Evolutionary conservation across 2,329 filamentous ascomycete species (phyloP).

Genomic region (Basipetospora sp.): DNA sequence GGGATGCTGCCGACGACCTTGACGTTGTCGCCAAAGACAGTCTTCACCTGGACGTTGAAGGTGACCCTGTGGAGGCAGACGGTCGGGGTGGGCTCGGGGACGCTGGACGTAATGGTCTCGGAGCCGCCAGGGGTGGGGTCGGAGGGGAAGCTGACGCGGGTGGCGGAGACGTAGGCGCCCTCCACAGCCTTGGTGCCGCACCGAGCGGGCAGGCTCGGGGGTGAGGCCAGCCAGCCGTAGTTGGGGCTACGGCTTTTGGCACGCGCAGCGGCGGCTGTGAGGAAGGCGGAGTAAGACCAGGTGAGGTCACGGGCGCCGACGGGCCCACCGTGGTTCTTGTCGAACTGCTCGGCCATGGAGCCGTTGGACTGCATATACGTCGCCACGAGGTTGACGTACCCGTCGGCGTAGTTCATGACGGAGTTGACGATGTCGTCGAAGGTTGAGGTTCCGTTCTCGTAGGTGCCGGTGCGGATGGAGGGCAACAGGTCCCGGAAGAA

Average conservation of each 20-base stretch:
- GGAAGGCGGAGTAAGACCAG: conserved; percentile 59
- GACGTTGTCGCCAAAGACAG: conserved; percentile 47
- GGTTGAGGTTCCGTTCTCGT: conserved; percentile 28
- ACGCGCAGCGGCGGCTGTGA: conserved; percentile 46
- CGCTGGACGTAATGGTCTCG: conserved; percentile 1
- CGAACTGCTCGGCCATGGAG: conserved; percentile 53
- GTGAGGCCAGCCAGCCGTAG: conserved; percentile 35
- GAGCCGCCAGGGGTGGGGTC: conserved; percentile 2
- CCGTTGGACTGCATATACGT: conserved; percentile 48
- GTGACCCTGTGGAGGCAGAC: conserved; percentile 27
- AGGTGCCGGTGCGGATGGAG: conserved; percentile 46
- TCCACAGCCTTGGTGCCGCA: conserved; percentile 32
- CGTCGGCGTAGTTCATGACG: conserved; percentile 42
- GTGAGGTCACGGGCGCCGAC: conserved; percentile 54
- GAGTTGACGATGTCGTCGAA: conserved; percentile 44
- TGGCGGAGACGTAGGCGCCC: conserved; percentile 35
- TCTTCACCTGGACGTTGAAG: conserved; percentile 45
- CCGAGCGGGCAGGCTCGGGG: conserved; percentile 31
- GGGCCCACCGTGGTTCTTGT: conserved; percentile 34
- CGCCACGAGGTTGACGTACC: conserved; percentile 46
- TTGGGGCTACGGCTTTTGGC: conserved; percentile 36
- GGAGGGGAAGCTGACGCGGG: conserved; percentile 28
- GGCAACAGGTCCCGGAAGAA: conserved; percentile 58
- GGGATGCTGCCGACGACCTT: conserved; percentile 38
- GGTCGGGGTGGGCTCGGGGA: conserved; percentile 3